Evolutionary conservation across 2,329 filamentous ascomycete species (phyloP), one percentile per base, ranked within the genome.

Genomic region (Onygenales sp.): DNA sequence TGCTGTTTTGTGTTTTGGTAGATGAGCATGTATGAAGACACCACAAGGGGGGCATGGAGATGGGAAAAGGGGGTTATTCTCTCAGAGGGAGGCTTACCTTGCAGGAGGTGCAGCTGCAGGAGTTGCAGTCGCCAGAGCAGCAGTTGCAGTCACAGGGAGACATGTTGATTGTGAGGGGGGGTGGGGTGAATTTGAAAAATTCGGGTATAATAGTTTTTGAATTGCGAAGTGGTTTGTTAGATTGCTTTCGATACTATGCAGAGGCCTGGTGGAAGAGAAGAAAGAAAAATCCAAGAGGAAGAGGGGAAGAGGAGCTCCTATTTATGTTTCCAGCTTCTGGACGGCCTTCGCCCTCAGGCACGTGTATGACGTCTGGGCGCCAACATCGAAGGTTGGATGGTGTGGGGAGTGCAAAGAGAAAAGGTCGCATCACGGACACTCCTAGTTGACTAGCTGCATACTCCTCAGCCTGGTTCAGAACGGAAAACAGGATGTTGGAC

Each of bases 111-210:
- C 70, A 72, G 48, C 66, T 64, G 68, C 70, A 72, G 52, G 62
- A 63, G 59, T 64, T 66, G 68, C 70, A 72, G 53, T 66, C 57
- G 58, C 67, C 66, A 58, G 63, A 59, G 68, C 69, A 72, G 66
- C 66, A 67, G 67, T 65, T 69, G 68, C 70, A 72, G 49, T 54
- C 48, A 64, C 69, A 72, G 64, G 69, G 69, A 67, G 62, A 62
- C 69, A 72, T 72, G 52, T 58, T 69, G 64, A 59, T 59, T 59
- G 59, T 49, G 11, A 50, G 50, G 53, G 54, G 43, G 43, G 54
- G 50, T 51, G 54, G 44, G 17, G 54, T 57, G 55, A 55, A 51
- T 57, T 53, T 53, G 54, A 58, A 49, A 51, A 50, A 52, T 57
- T 55, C 41, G 42, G 33, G 21, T 44, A 10, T 38, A 44, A 51